Evolutionary conservation across 208 protist genomes (phyloP).

Genomic region (Wallacemonas rigidus): DNA sequence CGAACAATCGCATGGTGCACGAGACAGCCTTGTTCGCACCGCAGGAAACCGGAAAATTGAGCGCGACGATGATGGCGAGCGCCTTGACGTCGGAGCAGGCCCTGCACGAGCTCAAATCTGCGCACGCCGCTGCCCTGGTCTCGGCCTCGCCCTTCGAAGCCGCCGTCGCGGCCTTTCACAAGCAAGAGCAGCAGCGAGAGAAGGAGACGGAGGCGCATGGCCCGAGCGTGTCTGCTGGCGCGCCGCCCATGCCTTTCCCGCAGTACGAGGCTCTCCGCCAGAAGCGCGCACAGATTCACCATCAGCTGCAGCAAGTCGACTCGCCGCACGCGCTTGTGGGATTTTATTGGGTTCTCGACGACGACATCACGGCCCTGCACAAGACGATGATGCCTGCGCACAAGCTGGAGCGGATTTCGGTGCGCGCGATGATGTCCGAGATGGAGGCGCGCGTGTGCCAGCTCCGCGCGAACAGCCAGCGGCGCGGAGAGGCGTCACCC

Average conservation of each 20-base stretch:
- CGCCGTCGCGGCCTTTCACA: constrained; percentile 26
- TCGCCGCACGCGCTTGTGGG: constrained; percentile 50
- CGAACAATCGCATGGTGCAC: background rate
- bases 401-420: constrained; percentile 36
- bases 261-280: constrained; percentile 12
- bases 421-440: constrained; percentile 58
- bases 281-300: background rate
- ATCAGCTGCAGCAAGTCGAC: constrained; percentile 2
- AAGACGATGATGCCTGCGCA: constrained; percentile 10
- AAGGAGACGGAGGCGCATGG: background rate
- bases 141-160: constrained; percentile 17
- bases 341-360: constrained; percentile 89
- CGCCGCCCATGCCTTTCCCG: background rate
- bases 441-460: constrained; percentile 48
- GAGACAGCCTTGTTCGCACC: constrained; percentile 7
- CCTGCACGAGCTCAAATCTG: background rate
- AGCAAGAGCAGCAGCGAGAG: constrained; percentile 24
- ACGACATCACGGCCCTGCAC: constrained; percentile 83
- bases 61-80: constrained; percentile 9
- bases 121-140: constrained; percentile 1
- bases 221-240: too few species aligned
- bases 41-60: constrained; percentile 2
- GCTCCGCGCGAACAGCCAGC: constrained; percentile 35
- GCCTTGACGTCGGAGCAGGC: constrained; percentile 8
- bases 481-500: too few species aligned